A percentile compares a stretch with the other conserved stretches of the same genome.
Conservation (phyloP, 768 basidiomycete species). For the Dioszegia hungarica region DNA sequence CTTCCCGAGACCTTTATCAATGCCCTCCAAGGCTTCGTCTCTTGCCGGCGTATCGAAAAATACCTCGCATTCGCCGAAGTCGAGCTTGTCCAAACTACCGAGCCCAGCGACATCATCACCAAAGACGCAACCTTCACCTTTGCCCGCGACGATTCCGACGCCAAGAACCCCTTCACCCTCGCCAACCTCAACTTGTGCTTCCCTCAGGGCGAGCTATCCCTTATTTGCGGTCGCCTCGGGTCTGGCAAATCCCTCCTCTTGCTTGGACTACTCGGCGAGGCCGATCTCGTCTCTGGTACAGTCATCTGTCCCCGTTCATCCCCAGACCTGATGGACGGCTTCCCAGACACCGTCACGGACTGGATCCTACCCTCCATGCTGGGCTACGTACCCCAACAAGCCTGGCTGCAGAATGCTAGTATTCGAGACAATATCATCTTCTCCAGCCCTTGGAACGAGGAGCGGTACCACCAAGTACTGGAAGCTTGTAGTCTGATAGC, state of each 20-base stretch:
- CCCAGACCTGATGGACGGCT: conserved; percentile 67
- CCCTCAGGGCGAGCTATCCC: conserved; percentile 69
- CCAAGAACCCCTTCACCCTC: conserved; percentile 71
- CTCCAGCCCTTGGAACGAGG: conserved; percentile 65
- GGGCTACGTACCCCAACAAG: conserved; percentile 68
- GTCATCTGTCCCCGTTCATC: conserved; percentile 77
- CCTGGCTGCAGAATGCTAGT: conserved; percentile 74
- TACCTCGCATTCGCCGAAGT: conserved; percentile 76
- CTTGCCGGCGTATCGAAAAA: conserved; percentile 83
- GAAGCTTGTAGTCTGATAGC: conserved; percentile 70
- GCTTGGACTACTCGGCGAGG: conserved; percentile 81
- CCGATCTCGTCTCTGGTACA: conserved; percentile 76
- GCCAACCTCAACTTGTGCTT: conserved; percentile 73
- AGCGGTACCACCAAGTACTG: conserved; percentile 71
- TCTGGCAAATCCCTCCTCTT: conserved; percentile 82
- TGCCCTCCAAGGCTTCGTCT: conserved; percentile 78
- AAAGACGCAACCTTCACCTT: conserved; percentile 85
- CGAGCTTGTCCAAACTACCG: conserved; percentile 50
- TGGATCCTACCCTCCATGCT: conserved; percentile 76
- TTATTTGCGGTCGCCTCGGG: conserved; percentile 84
- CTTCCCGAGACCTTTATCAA: conserved; percentile 89
- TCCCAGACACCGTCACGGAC: conserved; percentile 56
- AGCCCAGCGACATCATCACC: conserved; percentile 63
- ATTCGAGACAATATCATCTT: conserved; percentile 84
- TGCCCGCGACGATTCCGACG: conserved; percentile 69